Evolutionary conservation across 2,329 filamentous ascomycete species (phyloP).

Genomic region (Periconia sp.): DNA sequence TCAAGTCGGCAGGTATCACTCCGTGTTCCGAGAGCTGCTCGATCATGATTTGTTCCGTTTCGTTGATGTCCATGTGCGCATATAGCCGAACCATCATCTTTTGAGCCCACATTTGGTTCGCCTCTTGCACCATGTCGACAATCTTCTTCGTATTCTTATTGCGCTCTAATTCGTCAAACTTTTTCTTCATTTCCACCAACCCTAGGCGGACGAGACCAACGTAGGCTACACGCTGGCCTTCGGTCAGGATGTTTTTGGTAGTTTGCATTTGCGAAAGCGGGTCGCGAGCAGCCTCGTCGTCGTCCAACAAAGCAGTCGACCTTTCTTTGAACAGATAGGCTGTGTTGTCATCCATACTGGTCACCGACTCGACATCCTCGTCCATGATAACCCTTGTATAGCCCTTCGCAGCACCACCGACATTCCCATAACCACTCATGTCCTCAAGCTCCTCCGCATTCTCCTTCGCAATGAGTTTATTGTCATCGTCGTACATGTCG

Average conservation of each 20-base stretch:
- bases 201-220: conserved; percentile 85
- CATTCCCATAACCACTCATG: conserved; percentile 69
- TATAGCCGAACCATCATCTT: conserved; percentile 98
- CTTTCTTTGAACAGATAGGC: conserved; percentile 88
- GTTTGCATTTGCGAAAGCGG: conserved; percentile 88
- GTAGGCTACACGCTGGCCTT: conserved; percentile 94
- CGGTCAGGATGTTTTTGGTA: conserved; percentile 91
- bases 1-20: conserved; percentile 80
- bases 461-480: conserved; percentile 81
- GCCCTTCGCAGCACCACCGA: conserved; percentile 89
- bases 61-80: conserved; percentile 92
- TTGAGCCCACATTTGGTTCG: conserved; percentile 93
- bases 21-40: conserved; percentile 94
- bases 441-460: conserved; percentile 70
- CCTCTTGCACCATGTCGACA: conserved; percentile 69
- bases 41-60: conserved; percentile 95
- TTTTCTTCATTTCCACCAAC: conserved; percentile 74
- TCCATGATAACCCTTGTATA: conserved; percentile 95
- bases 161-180: conserved; percentile 63
- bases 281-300: conserved; percentile 79
- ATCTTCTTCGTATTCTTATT: conserved; percentile 73
- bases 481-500: conserved; percentile 94
- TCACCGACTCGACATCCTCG: conserved; percentile 90
- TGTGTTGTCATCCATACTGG: conserved; percentile 96
- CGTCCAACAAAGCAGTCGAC: conserved; percentile 61